Base-by-base conservation (phyloP, 2,329 filamentous ascomycete species). In the Cytospora leucostoma region DNA sequence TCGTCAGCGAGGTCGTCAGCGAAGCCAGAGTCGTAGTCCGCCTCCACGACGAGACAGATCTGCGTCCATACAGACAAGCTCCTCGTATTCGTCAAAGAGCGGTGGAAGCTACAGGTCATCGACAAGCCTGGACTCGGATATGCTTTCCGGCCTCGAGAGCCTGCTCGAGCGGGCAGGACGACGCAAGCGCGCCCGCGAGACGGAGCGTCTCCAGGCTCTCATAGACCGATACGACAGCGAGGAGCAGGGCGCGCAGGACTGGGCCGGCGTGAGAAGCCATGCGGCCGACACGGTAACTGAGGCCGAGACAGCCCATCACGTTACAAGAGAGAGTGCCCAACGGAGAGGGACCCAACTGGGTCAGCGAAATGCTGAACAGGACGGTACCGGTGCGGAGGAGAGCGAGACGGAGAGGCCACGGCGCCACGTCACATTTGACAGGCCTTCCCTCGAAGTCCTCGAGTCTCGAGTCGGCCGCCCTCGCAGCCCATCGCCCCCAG, bases 41-140 rank as follows among this genome's bases (percentile, higher is more conserved):
- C 21, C 37, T 60, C 50, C 38, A 27, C 50, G 15, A 44, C 51
- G 10, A 17, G 33, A 55, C 13, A 40, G 34, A 2, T 2, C 51
- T 11, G 44, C 32, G 19, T 61, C 58, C 2, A n/a, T 17, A 10
- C 47, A 44, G 32, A 17, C 19, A 51, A 49, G 6, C 44, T 21
- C n/a, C n/a, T 47, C 44, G n/a, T 19, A 12, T 17, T 47, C 44
- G 7, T 61, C 58, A 21, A 27, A 27, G 27, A 55, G 35, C 51
- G 35, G 47, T 15, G 55, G 32, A 21, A 61, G 58, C 58, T 55
- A 61, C 38, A 55, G 21, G 38, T 61, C 58, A 32, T 55, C 51
- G 13, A 54, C 51, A 3, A 61, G 58, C 1, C 51, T 61, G 27
- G 58, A 61, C 38, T 61, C 58, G 32, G 58, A 61, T 7, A 17